Percentiles rank a stretch among this genome's conserved stretches.
Conservation (phyloP, 306 rosid genomes). For the Potentilla sterilis region DNA sequence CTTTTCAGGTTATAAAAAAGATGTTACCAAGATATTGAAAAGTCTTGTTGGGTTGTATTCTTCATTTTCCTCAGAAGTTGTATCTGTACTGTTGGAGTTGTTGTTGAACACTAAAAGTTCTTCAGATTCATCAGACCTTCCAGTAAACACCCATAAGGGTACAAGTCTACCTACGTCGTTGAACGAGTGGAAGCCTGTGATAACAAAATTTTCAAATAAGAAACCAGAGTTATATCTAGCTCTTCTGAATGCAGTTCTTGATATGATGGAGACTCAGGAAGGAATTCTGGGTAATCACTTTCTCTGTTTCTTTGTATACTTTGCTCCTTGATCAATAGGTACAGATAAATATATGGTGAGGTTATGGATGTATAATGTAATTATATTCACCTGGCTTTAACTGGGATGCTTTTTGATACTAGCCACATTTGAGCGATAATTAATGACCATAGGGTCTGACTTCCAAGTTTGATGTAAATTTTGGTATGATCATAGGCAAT, state of each 20-base stretch:
- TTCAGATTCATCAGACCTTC: conserved; percentile 36
- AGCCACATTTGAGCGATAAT: neutral
- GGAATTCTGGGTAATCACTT: conserved; percentile 42
- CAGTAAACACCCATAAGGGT: conserved; percentile 32
- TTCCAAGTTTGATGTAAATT: neutral
- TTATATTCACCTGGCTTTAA: conserved; percentile 2
- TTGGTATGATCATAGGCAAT: neutral
- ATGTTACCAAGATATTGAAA: conserved; percentile 48
- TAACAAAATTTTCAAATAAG: conserved; percentile 52
- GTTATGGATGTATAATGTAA: neutral
- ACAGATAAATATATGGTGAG: neutral
- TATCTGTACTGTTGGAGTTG: conserved; percentile 60
- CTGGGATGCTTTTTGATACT: neutral
- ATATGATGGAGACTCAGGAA: conserved; percentile 56
- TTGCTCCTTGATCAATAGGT: neutral
- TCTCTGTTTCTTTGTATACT: conserved; percentile 5
- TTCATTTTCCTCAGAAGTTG: conserved; percentile 74
- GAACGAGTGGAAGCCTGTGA: conserved; percentile 61
- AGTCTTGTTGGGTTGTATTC: conserved; percentile 61
- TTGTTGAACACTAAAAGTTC: conserved; percentile 51
- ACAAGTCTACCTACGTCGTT: conserved; percentile 31
- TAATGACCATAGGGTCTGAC: neutral
- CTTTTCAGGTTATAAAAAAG: conserved; percentile 67
- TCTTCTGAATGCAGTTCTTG: conserved; percentile 69
- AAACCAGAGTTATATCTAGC: conserved; percentile 73